A percentile compares a stretch with the other conserved stretches of the same genome.
Conservation (phyloP, 1,139 yeast species). For the Blastobotrys elegans region DNA sequence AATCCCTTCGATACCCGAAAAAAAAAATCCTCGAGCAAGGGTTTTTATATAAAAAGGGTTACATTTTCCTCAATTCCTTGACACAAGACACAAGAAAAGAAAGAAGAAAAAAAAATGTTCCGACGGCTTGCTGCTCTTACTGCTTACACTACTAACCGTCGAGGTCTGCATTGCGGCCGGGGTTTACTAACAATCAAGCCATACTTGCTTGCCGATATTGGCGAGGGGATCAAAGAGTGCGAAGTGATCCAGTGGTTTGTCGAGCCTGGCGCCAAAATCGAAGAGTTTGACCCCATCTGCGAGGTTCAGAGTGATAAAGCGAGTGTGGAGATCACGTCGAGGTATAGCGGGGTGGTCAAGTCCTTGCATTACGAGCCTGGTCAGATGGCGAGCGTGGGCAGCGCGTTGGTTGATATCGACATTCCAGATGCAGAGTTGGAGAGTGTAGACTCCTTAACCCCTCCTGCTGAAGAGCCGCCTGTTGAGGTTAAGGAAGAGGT, state of each 20-base stretch:
- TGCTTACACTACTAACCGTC: background rate
- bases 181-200: conserved; percentile 24
- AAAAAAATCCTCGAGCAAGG: too few species aligned
- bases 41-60: too few species aligned
- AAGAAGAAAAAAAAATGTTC: background rate
- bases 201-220: conserved; percentile 35
- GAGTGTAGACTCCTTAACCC: background rate
- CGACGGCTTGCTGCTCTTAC: background rate
- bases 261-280: conserved; percentile 35
- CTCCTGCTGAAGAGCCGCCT: background rate
- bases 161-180: background rate
- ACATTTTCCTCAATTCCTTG: too few species aligned
- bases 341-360: conserved; percentile 34
- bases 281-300: conserved; percentile 36
- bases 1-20: background rate
- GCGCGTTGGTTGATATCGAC: conserved; percentile 34
- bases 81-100: too few species aligned
- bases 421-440: conserved; percentile 20
- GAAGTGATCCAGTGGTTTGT: conserved; percentile 38
- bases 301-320: conserved; percentile 38
- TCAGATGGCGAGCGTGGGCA: conserved; percentile 36
- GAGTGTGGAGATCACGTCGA: conserved; percentile 35
- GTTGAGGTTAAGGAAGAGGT: background rate
- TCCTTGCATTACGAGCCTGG: conserved; percentile 35
- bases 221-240: conserved; percentile 37